Percentiles rank a stretch among this genome's conserved stretches.
phyloP scores from a whole-genome alignment of 306 rosid genomes.

The cucumber (Cucumis sativus) region DNA sequence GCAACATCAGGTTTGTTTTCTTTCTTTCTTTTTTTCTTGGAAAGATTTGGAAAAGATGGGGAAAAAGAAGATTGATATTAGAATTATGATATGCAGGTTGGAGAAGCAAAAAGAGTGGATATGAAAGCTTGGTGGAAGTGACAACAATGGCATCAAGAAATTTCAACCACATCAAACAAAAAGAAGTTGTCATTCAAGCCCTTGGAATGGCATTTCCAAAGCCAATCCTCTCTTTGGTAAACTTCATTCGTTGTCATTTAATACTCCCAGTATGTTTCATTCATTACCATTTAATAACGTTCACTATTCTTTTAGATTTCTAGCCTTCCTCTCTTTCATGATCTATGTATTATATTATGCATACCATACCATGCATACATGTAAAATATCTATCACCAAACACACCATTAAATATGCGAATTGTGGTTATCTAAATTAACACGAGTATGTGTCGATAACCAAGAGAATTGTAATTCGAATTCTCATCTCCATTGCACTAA shows the following conservation, averaged over 20 bases:
- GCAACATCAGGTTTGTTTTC: conserved; percentile 41
- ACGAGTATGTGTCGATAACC: too few relatives aligned
- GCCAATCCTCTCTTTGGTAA: conserved; percentile 47
- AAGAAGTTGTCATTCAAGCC: conserved; percentile 35
- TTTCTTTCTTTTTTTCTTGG: neutral
- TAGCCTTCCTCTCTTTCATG: neutral
- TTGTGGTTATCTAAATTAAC: too few relatives aligned
- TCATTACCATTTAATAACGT: neutral
- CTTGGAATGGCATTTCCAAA: conserved; percentile 59
- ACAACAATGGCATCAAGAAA: conserved; percentile 33
- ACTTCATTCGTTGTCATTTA: neutral
- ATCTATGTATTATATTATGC: neutral
- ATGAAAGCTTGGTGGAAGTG: conserved; percentile 67
- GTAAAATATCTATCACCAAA: neutral
- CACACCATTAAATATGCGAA: neutral
- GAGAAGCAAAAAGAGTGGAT: conserved; percentile 52
- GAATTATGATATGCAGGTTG: conserved; percentile 30
- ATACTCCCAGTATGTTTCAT: neutral
- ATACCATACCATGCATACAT: neutral
- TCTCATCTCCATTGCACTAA: too few relatives aligned
- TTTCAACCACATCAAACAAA: conserved; percentile 38
- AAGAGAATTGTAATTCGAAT: too few relatives aligned
- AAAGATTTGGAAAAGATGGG: neutral
- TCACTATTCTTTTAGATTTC: neutral
- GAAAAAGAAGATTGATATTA: neutral